phyloP scores from a whole-genome alignment of 2,329 filamentous ascomycete species.

The Diaporthe destruens region DNA sequence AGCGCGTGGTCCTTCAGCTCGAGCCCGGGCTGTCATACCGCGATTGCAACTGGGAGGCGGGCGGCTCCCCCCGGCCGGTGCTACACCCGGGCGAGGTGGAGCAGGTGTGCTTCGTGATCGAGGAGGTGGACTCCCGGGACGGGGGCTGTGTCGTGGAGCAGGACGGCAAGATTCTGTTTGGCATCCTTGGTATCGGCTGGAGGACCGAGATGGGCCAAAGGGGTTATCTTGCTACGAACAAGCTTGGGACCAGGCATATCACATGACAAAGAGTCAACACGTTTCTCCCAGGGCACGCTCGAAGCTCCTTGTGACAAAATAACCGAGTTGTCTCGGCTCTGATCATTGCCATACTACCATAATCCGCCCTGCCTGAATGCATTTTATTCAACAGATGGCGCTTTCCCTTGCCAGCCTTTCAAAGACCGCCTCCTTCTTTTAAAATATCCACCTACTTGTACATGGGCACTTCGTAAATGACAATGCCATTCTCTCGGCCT shows the following conservation, averaged over 20 bases:
- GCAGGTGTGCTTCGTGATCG: slow-evolving; percentile 74
- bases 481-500: slow-evolving; percentile 37
- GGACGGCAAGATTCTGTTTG: slow-evolving; percentile 76
- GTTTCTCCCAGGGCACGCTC: not conserved
- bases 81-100: slow-evolving; percentile 74
- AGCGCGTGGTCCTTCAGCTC: slow-evolving; percentile 70
- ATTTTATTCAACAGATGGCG: slow-evolving; percentile 37
- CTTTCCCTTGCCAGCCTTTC: slow-evolving; percentile 2
- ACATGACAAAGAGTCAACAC: not conserved
- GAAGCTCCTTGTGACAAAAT: slow-evolving; percentile 7
- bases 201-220: slow-evolving; percentile 88
- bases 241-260: slow-evolving; percentile 68
- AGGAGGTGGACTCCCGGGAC: slow-evolving; percentile 54
- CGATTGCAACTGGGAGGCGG: slow-evolving; percentile 69
- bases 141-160: slow-evolving; percentile 61
- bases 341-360: slow-evolving; percentile 32
- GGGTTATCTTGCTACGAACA: slow-evolving; percentile 89
- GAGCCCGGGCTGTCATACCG: slow-evolving; percentile 63
- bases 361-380: slow-evolving; percentile 25
- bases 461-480: slow-evolving; percentile 38
- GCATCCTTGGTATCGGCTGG: slow-evolving; percentile 89
- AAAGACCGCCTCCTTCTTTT: slow-evolving; percentile 26
- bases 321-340: slow-evolving; percentile 18
- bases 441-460: slow-evolving; percentile 40
- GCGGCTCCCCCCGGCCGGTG: slow-evolving; percentile 62